Evolutionary conservation across 805 yeast species (phyloP).

Genomic region (Lachancea thermotolerans): DNA sequence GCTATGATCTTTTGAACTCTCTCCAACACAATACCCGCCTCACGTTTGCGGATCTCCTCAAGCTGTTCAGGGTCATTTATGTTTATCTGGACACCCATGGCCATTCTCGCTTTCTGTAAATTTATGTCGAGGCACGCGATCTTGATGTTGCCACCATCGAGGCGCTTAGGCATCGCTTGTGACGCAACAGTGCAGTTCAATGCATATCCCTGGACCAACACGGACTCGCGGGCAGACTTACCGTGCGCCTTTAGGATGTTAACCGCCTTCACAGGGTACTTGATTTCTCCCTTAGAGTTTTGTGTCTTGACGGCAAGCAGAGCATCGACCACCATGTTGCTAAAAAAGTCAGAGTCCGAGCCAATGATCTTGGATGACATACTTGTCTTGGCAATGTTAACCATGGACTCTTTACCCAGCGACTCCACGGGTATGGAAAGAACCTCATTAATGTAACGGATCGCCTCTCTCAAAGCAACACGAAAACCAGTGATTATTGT

Average conservation of each 20-base stretch:
- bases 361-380: constrained; percentile 97
- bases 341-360: constrained; percentile 83
- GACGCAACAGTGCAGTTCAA: constrained; percentile 95
- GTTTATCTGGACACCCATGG: constrained; percentile 95
- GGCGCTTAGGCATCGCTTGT: constrained; percentile 82
- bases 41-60: constrained; percentile 86
- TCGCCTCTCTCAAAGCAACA: constrained; percentile 86
- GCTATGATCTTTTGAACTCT: constrained; percentile 71
- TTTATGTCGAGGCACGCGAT: constrained; percentile 89
- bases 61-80: constrained; percentile 96
- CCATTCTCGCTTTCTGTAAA: constrained; percentile 94
- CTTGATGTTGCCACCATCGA: constrained; percentile 47
- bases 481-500: constrained; percentile 96
- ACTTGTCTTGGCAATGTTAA: constrained; percentile 91
- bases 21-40: constrained; percentile 77
- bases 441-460: constrained; percentile 77
- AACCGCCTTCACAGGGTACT: constrained; percentile 95
- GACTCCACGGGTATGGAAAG: constrained; percentile 72
- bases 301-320: constrained; percentile 90
- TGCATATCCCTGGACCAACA: constrained; percentile 89
- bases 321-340: constrained; percentile 89
- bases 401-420: constrained; percentile 75
- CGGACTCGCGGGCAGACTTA: constrained; percentile 79
- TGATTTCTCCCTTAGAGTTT: constrained; percentile 78
- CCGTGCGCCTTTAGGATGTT: constrained; percentile 96